Evolutionary conservation across 2,329 filamentous ascomycete genomes (phyloP), one percentile per base, ranked within the genome.

Genomic region (Colletotrichum spinosum): DNA sequence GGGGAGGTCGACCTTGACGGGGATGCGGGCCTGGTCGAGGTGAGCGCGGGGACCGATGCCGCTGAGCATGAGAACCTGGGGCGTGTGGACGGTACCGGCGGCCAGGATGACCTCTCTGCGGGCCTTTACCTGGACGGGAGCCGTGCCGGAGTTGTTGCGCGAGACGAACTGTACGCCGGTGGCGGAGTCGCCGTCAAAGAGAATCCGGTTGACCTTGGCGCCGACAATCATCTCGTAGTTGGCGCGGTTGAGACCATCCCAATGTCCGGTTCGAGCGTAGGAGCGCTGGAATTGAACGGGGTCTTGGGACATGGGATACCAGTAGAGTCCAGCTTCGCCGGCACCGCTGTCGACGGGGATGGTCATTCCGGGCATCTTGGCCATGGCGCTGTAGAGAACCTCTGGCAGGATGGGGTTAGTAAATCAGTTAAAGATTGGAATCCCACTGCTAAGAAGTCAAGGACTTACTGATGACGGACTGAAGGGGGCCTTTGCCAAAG

Each of bases 51-150:
- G 73, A 0, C 82, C 81, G 25, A 85, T 77, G 15, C 82, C 81
- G 55, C 80, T 82, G 7, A 80, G 73, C 68, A 83, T 78, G 1
- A 84, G 74, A 0, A 84, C 70, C 55, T 80, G 77, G 25, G 72
- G 81, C 49, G 71, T 82, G 67, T 76, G 72, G 6, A 75, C 69
- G 2, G 76, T 72, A 0, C 79, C 79, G 0, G 77, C 77, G 2
- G 75, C 74, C 1, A 81, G 68, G 34, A 80, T 74, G 33, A 79
- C 75, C 67, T 80, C 78, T n/a, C 73, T 71, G 7, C 67, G 72
- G 1, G 75, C 75, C 8, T 57, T 63, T 37, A 75, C 69, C 35
- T 69, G 72, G 1, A 72, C 68, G 7, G 55, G 67, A 3, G 68
- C 65, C 3, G 57, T 37, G 7, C 46, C 56, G 1, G 69, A 70